Percentiles rank a stretch among this genome's conserved stretches.
Conservation (phyloP, 2,329 filamentous ascomycete species). For the Neonectria sp. region DNA sequence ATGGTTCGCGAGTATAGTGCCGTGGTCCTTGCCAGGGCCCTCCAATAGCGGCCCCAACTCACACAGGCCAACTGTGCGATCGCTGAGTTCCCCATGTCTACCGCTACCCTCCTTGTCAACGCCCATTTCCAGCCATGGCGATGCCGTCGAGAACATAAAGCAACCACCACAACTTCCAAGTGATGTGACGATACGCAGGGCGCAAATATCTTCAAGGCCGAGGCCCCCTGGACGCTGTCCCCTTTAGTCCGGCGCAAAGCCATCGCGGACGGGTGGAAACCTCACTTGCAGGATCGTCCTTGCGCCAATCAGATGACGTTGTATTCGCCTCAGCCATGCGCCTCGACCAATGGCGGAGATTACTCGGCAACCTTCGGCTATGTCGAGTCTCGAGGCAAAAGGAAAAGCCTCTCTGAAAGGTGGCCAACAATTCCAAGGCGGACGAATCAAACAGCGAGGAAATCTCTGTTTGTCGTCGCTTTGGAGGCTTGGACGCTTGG, state of each 20-base stretch:
- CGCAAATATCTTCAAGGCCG: constrained; percentile 11
- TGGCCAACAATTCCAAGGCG: constrained; percentile 25
- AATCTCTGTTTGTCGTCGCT: constrained; percentile 42
- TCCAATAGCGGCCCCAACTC: constrained; percentile 34
- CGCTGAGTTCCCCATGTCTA: constrained; percentile 36
- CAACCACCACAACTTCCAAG: constrained; percentile 21
- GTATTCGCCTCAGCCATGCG: not conserved
- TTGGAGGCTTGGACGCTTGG: constrained; percentile 6
- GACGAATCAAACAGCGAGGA: constrained; percentile 41
- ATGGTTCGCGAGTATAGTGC: constrained; percentile 36
- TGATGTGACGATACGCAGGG: constrained; percentile 32
- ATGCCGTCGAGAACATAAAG: constrained; percentile 3
- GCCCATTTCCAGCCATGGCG: constrained; percentile 7
- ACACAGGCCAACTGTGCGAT: constrained; percentile 28
- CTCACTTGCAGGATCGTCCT: constrained; percentile 31
- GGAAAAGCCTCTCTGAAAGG: constrained; percentile 27
- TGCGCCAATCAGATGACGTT: constrained; percentile 36
- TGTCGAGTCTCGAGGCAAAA: constrained; percentile 19
- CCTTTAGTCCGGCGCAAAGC: constrained; percentile 42
- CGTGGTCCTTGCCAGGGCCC: constrained; percentile 36
- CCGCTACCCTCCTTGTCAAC: constrained; percentile 23
- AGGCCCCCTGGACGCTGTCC: constrained; percentile 29
- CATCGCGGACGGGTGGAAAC: constrained; percentile 40
- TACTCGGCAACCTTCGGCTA: constrained; percentile 48
- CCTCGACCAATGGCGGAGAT: constrained; percentile 42